Evolutionary conservation across 495 filamentous ascomycete genomes (phyloP).

Genomic region (Aspergillus kassunensis): DNA sequence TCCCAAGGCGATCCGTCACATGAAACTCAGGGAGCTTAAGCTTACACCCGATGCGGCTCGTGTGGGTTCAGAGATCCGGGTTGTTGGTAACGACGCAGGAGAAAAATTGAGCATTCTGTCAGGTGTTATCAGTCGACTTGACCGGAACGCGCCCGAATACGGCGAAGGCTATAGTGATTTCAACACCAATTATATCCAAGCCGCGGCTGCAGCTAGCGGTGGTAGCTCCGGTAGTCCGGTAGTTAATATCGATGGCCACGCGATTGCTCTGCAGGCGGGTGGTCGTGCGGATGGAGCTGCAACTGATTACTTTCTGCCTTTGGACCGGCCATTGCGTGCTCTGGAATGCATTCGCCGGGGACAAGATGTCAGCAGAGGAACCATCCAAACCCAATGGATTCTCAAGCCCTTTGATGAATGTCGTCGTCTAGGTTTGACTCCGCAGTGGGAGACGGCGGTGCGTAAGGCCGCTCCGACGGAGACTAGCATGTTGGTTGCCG

Average conservation of each 20-base stretch:
- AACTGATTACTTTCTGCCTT: constrained; percentile 95
- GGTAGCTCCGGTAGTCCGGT: constrained; percentile 97
- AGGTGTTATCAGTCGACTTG: constrained; percentile 91
- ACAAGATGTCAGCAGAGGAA: constrained; percentile 74
- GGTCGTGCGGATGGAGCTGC: constrained; percentile 91
- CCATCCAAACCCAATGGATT: constrained; percentile 97
- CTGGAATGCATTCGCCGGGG: constrained; percentile 77
- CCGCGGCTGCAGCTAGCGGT: constrained; percentile 91
- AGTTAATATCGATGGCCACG: constrained; percentile 90
- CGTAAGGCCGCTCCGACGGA: constrained; percentile 82
- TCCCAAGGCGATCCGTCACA: constrained; percentile 92
- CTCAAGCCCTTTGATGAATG: constrained; percentile 98
- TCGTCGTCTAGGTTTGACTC: constrained; percentile 77
- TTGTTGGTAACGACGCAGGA: constrained; percentile 97
- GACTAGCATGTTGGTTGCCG: constrained; percentile 93
- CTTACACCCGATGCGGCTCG: constrained; percentile 84
- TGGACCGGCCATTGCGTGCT: constrained; percentile 84
- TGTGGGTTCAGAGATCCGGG: constrained; percentile 89
- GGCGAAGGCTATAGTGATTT: constrained; percentile 98
- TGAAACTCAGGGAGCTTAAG: constrained; percentile 74
- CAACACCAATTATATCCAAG: constrained; percentile 99
- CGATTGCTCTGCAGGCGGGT: constrained; percentile 90
- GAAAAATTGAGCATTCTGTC: constrained; percentile 98
- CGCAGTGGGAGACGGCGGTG: constrained; percentile 80
- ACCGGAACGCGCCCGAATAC: constrained; percentile 96